Evolutionary conservation across 192 early-diverging fungal species (phyloP).

Genomic region (Rhizophagus clarus): DNA sequence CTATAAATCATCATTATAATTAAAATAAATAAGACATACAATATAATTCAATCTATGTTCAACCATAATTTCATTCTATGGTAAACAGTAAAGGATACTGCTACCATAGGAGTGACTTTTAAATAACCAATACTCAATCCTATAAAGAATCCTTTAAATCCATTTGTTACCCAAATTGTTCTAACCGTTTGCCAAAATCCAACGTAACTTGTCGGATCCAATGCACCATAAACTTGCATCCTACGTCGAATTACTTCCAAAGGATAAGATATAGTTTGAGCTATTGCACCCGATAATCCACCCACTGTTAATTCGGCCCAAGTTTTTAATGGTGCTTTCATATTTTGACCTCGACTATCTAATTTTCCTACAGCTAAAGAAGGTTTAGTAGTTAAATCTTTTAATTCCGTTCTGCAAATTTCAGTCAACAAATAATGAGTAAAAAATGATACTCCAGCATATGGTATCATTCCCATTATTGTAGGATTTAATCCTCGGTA

Average conservation of each 20-base stretch:
- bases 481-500: conserved; percentile 93
- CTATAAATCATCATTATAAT: too few relatives aligned
- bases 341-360: conserved; percentile 45
- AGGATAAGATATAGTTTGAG: conserved; percentile 89
- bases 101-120: conserved; percentile 94
- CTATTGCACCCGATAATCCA: conserved; percentile 79
- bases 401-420: conserved; percentile 53
- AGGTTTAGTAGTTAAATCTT: conserved; percentile 36
- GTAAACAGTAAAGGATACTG: conserved; percentile 86
- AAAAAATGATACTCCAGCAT: conserved; percentile 94
- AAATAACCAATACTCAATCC: conserved; percentile 97
- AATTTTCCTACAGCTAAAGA: conserved; percentile 24
- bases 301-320: conserved; percentile 83
- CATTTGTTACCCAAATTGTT: conserved; percentile 66
- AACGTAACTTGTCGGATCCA: conserved; percentile 52
- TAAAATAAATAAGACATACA: too few relatives aligned
- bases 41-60: conserved; percentile 45
- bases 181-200: conserved; percentile 61
- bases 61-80: conserved; percentile 73
- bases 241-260: conserved; percentile 87
- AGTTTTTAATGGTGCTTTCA: conserved; percentile 58
- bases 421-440: conserved; percentile 78
- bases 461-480: conserved; percentile 92
- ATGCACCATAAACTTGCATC: conserved; percentile 79
- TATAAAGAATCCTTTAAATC: conserved; percentile 89